phyloP scores from a whole-genome alignment of 2,329 filamentous ascomycete genomes.

The Arthrobotrys megalospora region DNA sequence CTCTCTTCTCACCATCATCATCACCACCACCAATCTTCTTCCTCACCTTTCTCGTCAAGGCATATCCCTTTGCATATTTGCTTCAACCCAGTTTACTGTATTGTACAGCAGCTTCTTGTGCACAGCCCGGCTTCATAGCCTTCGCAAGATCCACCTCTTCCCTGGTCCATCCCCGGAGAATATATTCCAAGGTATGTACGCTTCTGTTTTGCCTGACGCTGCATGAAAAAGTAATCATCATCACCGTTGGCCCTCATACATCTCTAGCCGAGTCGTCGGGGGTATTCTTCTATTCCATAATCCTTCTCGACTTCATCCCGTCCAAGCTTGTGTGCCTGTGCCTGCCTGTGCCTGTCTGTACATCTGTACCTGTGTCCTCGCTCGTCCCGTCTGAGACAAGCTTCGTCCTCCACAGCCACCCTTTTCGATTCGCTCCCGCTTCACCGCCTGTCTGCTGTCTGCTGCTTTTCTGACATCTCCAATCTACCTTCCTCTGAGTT shows the following conservation, averaged over 20 bases:
- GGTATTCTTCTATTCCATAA: constrained; percentile 11
- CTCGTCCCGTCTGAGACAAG: constrained; percentile 47
- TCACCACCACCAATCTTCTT: constrained; percentile 1
- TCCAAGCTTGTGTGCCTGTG: constrained; percentile 13
- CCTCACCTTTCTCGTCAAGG: constrained; percentile 8
- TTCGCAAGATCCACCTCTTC: constrained; percentile 29
- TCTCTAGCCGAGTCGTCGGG: constrained; percentile 45
- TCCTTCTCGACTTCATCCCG: constrained; percentile 26
- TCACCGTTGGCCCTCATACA: constrained; percentile 18
- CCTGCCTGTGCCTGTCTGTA: constrained; percentile 12
- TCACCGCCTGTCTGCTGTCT: constrained; percentile 44
- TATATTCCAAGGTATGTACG: constrained; percentile 52
- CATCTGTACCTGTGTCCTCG: constrained; percentile 14
- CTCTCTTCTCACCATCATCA: background rate
- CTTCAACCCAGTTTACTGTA: background rate
- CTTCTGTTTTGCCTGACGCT: constrained; percentile 14
- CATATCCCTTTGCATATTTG: constrained; percentile 20
- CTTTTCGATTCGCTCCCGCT: constrained; percentile 40
- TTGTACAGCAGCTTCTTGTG: constrained; percentile 28
- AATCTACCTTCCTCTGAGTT: constrained; percentile 29
- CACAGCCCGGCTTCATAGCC: constrained; percentile 60
- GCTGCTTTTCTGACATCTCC: constrained; percentile 29
- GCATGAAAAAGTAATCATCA: constrained; percentile 52
- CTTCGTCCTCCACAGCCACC: constrained; percentile 49
- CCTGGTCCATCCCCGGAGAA: constrained; percentile 36